Base-by-base conservation (phyloP, 2,329 filamentous ascomycete species). In the Cercospora zeae-maydis region DNA sequence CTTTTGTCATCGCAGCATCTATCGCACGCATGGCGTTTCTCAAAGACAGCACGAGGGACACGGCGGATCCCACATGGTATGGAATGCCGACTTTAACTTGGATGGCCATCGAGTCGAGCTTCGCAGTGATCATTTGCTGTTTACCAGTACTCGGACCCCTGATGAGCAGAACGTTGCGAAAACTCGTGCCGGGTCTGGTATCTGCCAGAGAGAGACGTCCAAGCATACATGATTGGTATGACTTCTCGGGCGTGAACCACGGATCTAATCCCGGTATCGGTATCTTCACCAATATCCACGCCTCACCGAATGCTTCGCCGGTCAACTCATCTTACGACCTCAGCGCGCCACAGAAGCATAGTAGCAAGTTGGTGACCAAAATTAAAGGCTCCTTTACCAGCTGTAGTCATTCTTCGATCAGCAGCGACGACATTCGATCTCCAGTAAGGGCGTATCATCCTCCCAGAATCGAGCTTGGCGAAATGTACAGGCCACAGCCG, bases 71-170 rank as follows among this genome's bases (percentile, higher is more conserved):
- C 16, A 71, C 70, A 8, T 71, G 69, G 69, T 66, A 69, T 33
- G 63, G 63, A 6, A 67, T 64, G 51, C 61, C 63, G 6, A 67
- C 69, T 4, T 54, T 70, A 14, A 66, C 67, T 8, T 72, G 70
- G 70, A 71, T 69, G 2, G 67, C 70, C 31, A 66, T 72, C 30
- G 70, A 72, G 58, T 68, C 66, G 14, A 70, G 69, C 27, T 70
- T 69, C 5, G 64, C 68, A 2, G 65, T 71, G 24, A 71, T 72
- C 37, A 64, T 65, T 27, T 72, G 70, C 62, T 71, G 67, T 61
- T 36, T 70, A 24, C 70, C 70, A 5, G 69, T 69, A 3, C 52
- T 72, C 8, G 62, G 68, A n/a, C 59, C 42, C 6, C 36, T 65
- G 2, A 39, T 53, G 9, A 61, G 59, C 16, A 37, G 53, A 13